Evolutionary conservation across 75 land plant genomes (phyloP).

Genomic region (Pinus tabuliformis): DNA sequence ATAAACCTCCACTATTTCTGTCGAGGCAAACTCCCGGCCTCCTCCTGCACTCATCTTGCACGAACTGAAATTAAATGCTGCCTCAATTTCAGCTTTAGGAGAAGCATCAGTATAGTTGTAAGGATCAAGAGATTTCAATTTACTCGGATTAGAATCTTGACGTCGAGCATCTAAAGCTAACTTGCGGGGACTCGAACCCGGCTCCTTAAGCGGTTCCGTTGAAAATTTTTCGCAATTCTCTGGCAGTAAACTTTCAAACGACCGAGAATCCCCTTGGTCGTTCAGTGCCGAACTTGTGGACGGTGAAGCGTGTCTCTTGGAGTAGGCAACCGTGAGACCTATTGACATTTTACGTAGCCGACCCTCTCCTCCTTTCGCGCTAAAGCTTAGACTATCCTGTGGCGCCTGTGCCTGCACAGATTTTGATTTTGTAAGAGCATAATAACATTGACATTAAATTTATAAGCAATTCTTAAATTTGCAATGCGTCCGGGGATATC

Average conservation of each 20-base stretch:
- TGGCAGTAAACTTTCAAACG: not conserved
- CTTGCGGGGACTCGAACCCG: not conserved
- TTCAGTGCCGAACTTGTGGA: not conserved
- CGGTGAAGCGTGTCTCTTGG: not conserved
- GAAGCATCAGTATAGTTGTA: not conserved
- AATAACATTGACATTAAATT: too few species aligned
- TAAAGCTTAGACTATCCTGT: constrained; percentile 2
- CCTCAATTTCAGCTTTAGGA: not conserved
- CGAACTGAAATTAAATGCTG: not conserved
- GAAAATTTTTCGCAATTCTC: not conserved
- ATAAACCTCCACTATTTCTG: not conserved
- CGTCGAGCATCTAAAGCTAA: not conserved
- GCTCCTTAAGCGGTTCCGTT: not conserved
- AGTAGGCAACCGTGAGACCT: not conserved
- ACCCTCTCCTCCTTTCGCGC: not conserved
- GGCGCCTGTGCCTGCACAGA: too few species aligned
- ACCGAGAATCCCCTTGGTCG: not conserved
- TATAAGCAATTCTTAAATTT: too few species aligned
- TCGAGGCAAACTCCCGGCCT: not conserved
- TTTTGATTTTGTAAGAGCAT: too few species aligned
- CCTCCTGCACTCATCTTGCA: not conserved
- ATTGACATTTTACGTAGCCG: not conserved
- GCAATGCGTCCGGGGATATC: too few species aligned
- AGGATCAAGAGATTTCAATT: not conserved
- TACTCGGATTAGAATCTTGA: not conserved